phyloP scores from a whole-genome alignment of 495 filamentous ascomycete genomes.

The Aspergillus coremiiformis region DNA sequence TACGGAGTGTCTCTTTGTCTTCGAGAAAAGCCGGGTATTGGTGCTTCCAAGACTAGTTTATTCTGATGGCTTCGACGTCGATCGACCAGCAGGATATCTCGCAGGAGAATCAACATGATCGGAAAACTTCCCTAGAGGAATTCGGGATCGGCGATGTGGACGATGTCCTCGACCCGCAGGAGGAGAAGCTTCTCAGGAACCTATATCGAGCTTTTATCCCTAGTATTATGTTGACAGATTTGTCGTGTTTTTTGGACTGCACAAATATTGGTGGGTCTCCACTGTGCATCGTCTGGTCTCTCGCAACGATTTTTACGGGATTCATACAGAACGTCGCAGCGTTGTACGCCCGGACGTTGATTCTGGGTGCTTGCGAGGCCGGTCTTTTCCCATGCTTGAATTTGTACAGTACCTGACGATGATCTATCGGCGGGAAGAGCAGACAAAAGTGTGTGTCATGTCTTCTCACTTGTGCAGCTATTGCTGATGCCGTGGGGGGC shows the following conservation, averaged over 20 bases:
- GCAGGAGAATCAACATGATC: not conserved
- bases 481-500: conserved; percentile 39
- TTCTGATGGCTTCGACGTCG: not conserved
- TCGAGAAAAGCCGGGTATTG: not conserved
- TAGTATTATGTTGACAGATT: conserved; percentile 42
- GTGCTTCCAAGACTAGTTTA: not conserved
- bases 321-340: conserved; percentile 42
- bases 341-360: conserved; percentile 49
- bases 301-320: conserved; percentile 47
- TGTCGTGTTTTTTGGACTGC: conserved; percentile 40
- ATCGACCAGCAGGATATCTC: not conserved
- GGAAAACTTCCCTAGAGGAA: not conserved
- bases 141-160: conserved; percentile 1
- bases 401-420: conserved; percentile 45
- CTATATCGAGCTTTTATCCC: conserved; percentile 40
- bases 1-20: no score
- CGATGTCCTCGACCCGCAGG: conserved; percentile 28
- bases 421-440: conserved; percentile 43
- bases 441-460: conserved; percentile 38
- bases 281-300: conserved; percentile 42
- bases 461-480: conserved; percentile 37
- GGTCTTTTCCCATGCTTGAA: conserved; percentile 62
- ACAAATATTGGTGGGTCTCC: conserved; percentile 36
- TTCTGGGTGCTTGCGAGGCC: conserved; percentile 58
- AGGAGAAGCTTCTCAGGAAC: conserved; percentile 34